A percentile compares a stretch with the other conserved stretches of the same genome.
phyloP scores from a whole-genome alignment of 495 filamentous ascomycete genomes.

The Aspergillus conjunctus region DNA sequence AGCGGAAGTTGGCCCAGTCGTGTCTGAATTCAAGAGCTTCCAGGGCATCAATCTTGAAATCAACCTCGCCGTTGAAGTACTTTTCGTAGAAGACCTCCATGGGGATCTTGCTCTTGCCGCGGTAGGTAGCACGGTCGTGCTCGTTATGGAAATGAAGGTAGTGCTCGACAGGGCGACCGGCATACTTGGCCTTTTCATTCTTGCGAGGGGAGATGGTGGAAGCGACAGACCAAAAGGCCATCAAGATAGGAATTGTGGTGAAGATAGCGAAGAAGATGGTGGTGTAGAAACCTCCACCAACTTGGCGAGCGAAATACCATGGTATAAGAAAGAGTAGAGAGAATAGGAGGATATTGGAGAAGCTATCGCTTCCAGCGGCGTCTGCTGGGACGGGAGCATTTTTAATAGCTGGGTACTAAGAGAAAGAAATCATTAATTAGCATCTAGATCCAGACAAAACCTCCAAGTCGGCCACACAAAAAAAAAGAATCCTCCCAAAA shows the following conservation, averaged over 20 bases:
- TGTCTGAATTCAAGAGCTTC: conserved; percentile 66
- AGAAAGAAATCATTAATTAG: conserved; percentile 3
- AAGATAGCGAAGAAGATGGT: conserved; percentile 59
- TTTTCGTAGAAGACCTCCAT: conserved; percentile 69
- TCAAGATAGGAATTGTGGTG: conserved; percentile 57
- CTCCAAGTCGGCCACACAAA: not conserved
- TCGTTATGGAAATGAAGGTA: conserved; percentile 65
- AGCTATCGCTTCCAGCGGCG: conserved; percentile 55
- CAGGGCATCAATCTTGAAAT: conserved; percentile 65
- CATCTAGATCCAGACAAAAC: not conserved
- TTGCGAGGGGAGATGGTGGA: conserved; percentile 60
- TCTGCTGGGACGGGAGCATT: conserved; percentile 66
- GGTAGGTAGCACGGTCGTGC: conserved; percentile 57
- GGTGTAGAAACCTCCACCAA: conserved; percentile 58
- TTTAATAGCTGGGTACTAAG: conserved; percentile 62
- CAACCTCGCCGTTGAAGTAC: conserved; percentile 64
- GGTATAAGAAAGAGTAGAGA: conserved; percentile 52
- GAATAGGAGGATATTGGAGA: conserved; percentile 58
- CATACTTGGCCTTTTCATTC: conserved; percentile 63
- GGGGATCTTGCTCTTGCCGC: conserved; percentile 64
- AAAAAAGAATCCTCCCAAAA: not conserved
- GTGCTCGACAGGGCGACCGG: conserved; percentile 62
- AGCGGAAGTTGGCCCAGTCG: conserved; percentile 70
- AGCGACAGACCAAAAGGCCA: conserved; percentile 59
- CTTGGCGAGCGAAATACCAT: conserved; percentile 54